A percentile compares a stretch with the other conserved stretches of the same genome.
phyloP scores from a whole-genome alignment of 2,329 filamentous ascomycete species.

The Emmonsiellopsis sp. region DNA sequence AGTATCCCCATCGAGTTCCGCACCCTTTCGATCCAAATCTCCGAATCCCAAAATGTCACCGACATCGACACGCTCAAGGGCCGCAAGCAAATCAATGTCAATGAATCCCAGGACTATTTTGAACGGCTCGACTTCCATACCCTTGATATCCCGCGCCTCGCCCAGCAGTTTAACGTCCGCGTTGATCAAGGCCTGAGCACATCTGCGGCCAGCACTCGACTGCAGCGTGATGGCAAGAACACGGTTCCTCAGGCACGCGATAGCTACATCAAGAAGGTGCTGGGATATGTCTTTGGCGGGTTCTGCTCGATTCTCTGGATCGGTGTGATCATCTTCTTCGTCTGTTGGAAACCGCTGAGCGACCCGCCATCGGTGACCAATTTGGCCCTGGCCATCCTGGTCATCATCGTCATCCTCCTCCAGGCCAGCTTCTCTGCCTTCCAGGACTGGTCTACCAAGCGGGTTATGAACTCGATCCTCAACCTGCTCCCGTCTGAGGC shows the following conservation, averaged over 20 bases:
- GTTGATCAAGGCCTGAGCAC: slow-evolving; percentile 49
- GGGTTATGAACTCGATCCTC: slow-evolving; percentile 71
- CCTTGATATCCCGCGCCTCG: slow-evolving; percentile 43
- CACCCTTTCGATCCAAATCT: slow-evolving; percentile 30
- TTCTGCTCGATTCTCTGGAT: slow-evolving; percentile 66
- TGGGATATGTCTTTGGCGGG: slow-evolving; percentile 67
- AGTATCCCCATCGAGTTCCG: slow-evolving; percentile 28
- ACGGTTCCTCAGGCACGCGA: slow-evolving; percentile 57
- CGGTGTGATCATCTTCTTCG: slow-evolving; percentile 62
- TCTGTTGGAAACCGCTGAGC: slow-evolving; percentile 68
- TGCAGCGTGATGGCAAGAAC: slow-evolving; percentile 58
- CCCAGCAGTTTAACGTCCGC: slow-evolving; percentile 51
- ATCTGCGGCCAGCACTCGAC: slow-evolving; percentile 46
- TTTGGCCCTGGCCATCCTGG: slow-evolving; percentile 60
- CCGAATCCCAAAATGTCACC: slow-evolving; percentile 25
- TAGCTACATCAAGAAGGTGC: slow-evolving; percentile 47
- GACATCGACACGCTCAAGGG: too few species aligned
- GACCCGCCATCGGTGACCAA: slow-evolving; percentile 61
- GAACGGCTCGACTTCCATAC: slow-evolving; percentile 60
- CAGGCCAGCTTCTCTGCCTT: slow-evolving; percentile 61
- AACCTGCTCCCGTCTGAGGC: slow-evolving; percentile 66
- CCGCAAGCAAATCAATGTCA: too few species aligned
- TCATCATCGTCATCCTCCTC: slow-evolving; percentile 61
- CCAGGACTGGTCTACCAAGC: slow-evolving; percentile 66
- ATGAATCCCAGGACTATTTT: slow-evolving; percentile 36